phyloP scores from a whole-genome alignment of 164 flowering plant species.

The Chimonanthus praecox region DNA sequence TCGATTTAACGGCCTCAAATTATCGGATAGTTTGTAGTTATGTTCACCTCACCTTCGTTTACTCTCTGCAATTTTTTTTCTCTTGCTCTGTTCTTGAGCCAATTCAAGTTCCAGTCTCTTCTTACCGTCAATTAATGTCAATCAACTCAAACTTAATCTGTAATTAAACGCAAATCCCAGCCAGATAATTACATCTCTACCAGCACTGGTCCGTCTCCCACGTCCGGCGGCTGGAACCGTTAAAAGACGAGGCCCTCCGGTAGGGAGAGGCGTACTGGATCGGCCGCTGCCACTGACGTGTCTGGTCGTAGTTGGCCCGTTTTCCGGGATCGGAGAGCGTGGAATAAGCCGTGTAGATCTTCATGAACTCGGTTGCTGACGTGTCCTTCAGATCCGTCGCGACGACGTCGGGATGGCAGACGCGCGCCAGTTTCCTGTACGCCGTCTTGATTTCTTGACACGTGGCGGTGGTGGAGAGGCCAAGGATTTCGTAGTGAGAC shows the following conservation, averaged over 20 bases:
- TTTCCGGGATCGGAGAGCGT: slow-evolving; percentile 34
- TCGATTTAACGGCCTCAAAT: too few species aligned
- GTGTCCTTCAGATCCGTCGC: slow-evolving; percentile 13
- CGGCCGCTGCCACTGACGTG: slow-evolving; percentile 1
- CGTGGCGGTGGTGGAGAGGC: slow-evolving; percentile 48
- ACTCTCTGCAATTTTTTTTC: too few species aligned
- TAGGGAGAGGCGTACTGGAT: neutral
- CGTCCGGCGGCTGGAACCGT: slow-evolving; percentile 17
- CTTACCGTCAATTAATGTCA: too few species aligned
- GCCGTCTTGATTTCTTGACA: slow-evolving; percentile 64
- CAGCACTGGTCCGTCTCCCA: slow-evolving; percentile 53
- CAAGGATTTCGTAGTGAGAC: slow-evolving; percentile 70
- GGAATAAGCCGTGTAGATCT: slow-evolving; percentile 31
- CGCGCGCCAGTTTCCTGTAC: slow-evolving; percentile 52
- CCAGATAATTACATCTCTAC: slow-evolving; percentile 11
- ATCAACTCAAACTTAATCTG: neutral
- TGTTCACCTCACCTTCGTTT: too few species aligned
- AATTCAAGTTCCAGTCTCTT: too few species aligned
- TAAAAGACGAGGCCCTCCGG: slow-evolving; percentile 4
- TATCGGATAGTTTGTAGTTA: too few species aligned
- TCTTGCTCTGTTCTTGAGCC: too few species aligned
- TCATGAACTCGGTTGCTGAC: slow-evolving; percentile 30
- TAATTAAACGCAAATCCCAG: too few species aligned
- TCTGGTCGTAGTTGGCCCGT: slow-evolving; percentile 33
- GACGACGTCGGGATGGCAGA: slow-evolving; percentile 60